phyloP scores from a whole-genome alignment of 192 early-diverging fungal species.

The Gryganskiella cystojenkinii region DNA sequence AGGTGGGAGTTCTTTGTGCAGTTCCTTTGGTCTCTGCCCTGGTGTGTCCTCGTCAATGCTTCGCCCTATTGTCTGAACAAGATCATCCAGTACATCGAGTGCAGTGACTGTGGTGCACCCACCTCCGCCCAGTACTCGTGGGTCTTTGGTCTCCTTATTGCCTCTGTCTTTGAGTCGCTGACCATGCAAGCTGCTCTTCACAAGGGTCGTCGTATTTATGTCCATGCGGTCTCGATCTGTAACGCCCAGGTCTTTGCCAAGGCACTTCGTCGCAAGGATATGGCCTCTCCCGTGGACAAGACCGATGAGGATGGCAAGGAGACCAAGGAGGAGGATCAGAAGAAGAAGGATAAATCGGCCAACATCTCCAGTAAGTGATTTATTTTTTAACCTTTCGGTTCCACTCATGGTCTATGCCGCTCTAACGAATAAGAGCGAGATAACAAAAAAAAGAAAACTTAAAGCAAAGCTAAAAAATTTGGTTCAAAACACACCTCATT shows the following conservation, averaged over 20 bases:
- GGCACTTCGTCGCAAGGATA: slow-evolving; percentile 56
- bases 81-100: slow-evolving; percentile 45
- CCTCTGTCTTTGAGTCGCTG: slow-evolving; percentile 49
- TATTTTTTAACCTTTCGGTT: too few relatives aligned
- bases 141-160: slow-evolving; percentile 65
- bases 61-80: slow-evolving; percentile 34
- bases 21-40: slow-evolving; percentile 22
- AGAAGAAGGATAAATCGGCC: slow-evolving; percentile 11
- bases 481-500: neutral
- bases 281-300: slow-evolving; percentile 43
- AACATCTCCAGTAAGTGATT: slow-evolving; percentile 44
- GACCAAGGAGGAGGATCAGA: slow-evolving; percentile 1
- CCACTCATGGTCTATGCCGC: too few relatives aligned
- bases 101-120: slow-evolving; percentile 29
- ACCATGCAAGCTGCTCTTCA: slow-evolving; percentile 64
- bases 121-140: slow-evolving; percentile 57
- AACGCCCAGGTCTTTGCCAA: slow-evolving; percentile 58
- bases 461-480: too few relatives aligned
- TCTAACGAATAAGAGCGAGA: too few relatives aligned
- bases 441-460: too few relatives aligned
- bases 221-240: slow-evolving; percentile 60
- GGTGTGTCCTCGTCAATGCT: slow-evolving; percentile 13
- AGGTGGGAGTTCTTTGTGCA: slow-evolving; percentile 19
- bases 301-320: slow-evolving; percentile 12
- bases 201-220: slow-evolving; percentile 68